Evolutionary conservation across 495 filamentous ascomycete species (phyloP), one percentile per base, ranked within the genome.

Genomic region (Aspergillus biplanus): DNA sequence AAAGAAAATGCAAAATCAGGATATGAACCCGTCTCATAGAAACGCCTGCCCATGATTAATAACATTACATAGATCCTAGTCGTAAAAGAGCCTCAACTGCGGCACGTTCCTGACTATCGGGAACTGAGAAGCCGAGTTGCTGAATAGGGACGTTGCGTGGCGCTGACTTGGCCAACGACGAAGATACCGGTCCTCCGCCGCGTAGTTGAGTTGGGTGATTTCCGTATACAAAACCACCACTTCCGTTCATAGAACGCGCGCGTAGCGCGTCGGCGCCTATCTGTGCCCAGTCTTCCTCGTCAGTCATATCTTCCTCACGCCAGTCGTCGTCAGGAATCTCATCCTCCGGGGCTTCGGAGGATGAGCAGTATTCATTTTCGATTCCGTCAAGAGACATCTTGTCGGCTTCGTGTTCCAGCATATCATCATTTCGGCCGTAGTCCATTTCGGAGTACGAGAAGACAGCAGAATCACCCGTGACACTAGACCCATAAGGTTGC

Each of bases 231-330:
- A 80, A 72, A 13, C 73, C 73, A 56, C 77, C 76, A 12, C 69
- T 66, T 33, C 61, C 69, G 62, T 74, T 80, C 58, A 89, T 83
- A 47, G 89, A 92, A 13, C 83, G 86, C 47, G 90, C 88, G 56
- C 94, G 88, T 62, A 97, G 83, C 50, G 92, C 89, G 21, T 88
- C 92, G 21, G 93, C 91, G 33, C 93, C 94, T 52, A 97, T 92
- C 59, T 89, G 87, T 21, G 92, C 92, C 93, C 93, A 97, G 78
- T 99, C 94, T 74, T 99, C 95, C 65, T 97, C 92, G 75, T 99
- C 95, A n/a, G 95, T 98, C 56, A 88, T 83, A 71, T 96, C 92
- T 66, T 90, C 89, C 59, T 91, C 86, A 70, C 90, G 85, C 67
- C 82, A 81, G 68, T 89, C 83, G 34, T 89, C 87, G 58, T 87